Percentiles rank a stretch among this genome's conserved stretches.
Evolutionary conservation across 139 green algal genomes (phyloP).

Genomic region (Zygnema cylindricum): DNA sequence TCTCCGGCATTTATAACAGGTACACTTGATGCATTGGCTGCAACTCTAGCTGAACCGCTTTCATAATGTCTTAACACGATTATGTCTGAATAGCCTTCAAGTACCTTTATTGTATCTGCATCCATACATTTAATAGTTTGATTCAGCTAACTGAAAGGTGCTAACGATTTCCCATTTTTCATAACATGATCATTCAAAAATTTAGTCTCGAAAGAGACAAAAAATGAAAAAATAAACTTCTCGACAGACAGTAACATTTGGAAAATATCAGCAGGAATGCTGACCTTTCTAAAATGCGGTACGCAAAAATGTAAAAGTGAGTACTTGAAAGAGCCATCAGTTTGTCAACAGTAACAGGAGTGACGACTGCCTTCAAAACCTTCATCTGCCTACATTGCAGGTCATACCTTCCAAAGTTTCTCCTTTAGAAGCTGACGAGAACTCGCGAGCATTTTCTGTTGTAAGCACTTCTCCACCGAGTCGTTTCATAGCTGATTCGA

Average conservation of each 20-base stretch:
- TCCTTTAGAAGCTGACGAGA: slow-evolving; percentile 96
- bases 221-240: no score
- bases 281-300: no score
- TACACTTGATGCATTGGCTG: slow-evolving; percentile 79
- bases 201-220: no score
- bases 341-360: no score
- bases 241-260: no score
- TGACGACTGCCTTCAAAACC: no score
- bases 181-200: no score
- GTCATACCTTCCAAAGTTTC: slow-evolving; percentile 91
- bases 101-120: slow-evolving; percentile 95
- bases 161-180: neutral
- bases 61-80: slow-evolving; percentile 96
- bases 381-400: no score
- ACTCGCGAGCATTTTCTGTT: slow-evolving; percentile 95
- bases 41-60: slow-evolving; percentile 79
- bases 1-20: slow-evolving; percentile 97
- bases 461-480: slow-evolving; percentile 88
- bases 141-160: neutral
- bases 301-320: no score
- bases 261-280: no score
- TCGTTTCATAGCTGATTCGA: slow-evolving; percentile 92
- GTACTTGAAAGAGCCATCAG: no score
- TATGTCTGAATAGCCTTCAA: slow-evolving; percentile 93
- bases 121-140: neutral